phyloP scores from a whole-genome alignment of 495 filamentous ascomycete genomes.

The Penicillium antarcticum region DNA sequence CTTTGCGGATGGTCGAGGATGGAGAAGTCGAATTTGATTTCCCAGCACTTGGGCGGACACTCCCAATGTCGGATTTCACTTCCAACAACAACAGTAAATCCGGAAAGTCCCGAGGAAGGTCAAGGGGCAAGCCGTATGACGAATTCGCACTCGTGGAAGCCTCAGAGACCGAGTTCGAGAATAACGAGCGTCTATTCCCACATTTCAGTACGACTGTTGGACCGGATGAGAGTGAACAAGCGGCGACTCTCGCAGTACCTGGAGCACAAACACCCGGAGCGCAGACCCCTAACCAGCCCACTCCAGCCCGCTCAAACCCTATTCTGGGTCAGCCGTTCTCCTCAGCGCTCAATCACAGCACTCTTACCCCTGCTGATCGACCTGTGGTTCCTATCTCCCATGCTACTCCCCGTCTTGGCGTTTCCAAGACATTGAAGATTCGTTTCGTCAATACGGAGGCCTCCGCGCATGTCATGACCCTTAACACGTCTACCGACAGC shows the following conservation, averaged over 20 bases:
- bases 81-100: slow-evolving; percentile 76
- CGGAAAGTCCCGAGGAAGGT: slow-evolving; percentile 59
- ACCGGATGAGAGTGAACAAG: slow-evolving; percentile 36
- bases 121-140: slow-evolving; percentile 82
- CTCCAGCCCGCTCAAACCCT: slow-evolving; percentile 49
- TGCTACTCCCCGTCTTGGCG: slow-evolving; percentile 65
- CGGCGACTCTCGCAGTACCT: slow-evolving; percentile 42
- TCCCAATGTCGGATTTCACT: slow-evolving; percentile 79
- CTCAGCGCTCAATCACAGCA: slow-evolving; percentile 53
- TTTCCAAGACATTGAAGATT: slow-evolving; percentile 82
- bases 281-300: slow-evolving; percentile 9
- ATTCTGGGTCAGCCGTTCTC: slow-evolving; percentile 51
- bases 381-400: slow-evolving; percentile 54
- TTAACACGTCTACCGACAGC: slow-evolving; percentile 88
- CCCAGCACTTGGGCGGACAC: slow-evolving; percentile 75
- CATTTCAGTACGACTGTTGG: slow-evolving; percentile 59
- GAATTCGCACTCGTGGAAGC: slow-evolving; percentile 91
- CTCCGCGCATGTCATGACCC: slow-evolving; percentile 57
- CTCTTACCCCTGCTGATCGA: slow-evolving; percentile 59
- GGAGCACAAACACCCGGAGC: slow-evolving; percentile 28
- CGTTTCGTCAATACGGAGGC: slow-evolving; percentile 73
- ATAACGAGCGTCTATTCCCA: slow-evolving; percentile 74
- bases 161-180: slow-evolving; percentile 67
- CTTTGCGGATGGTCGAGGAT: slow-evolving; percentile 89
- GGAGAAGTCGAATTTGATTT: slow-evolving; percentile 97